Conservation (phyloP, 192 early-diverging fungal species). For the Phlyctochytrium planicorne region DNA sequence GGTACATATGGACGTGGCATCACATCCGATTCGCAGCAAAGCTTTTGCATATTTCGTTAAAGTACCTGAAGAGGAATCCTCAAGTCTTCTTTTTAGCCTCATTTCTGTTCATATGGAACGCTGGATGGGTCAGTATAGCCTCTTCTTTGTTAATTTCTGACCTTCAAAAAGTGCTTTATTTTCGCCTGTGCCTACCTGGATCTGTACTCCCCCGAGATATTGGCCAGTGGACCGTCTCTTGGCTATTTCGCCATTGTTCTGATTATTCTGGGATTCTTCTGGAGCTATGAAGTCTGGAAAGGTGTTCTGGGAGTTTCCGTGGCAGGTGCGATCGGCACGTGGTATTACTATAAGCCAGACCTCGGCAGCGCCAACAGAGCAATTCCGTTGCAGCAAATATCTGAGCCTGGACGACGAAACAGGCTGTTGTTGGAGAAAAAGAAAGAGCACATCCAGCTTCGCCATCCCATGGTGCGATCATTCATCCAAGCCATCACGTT, state of each 20-base stretch:
- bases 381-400: neutral
- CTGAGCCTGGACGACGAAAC: too few relatives aligned
- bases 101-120: conserved; percentile 24
- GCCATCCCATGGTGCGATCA: conserved; percentile 1
- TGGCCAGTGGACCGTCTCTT: too few relatives aligned
- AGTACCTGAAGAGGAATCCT: conserved; percentile 10
- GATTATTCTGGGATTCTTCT: conserved; percentile 20
- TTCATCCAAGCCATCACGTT: conserved; percentile 45
- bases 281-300: conserved; percentile 27
- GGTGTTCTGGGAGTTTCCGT: conserved; percentile 13
- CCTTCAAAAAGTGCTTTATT: too few relatives aligned
- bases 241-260: too few relatives aligned
- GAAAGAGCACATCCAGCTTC: conserved; percentile 2
- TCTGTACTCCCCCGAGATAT: conserved; percentile 3
- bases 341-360: conserved; percentile 16
- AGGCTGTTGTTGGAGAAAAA: neutral
- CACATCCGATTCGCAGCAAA: conserved; percentile 18
- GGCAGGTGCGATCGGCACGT: conserved; percentile 16
- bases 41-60: conserved; percentile 5
- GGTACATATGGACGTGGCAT: conserved; percentile 10
- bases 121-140: too few relatives aligned
- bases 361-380: too few relatives aligned
- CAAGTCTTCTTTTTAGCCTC: conserved; percentile 14
- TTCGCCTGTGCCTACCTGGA: conserved; percentile 19
- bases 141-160: too few relatives aligned